Base-by-base conservation (phyloP, 2,329 filamentous ascomycete species). In the Ampelomyces quisqualis region DNA sequence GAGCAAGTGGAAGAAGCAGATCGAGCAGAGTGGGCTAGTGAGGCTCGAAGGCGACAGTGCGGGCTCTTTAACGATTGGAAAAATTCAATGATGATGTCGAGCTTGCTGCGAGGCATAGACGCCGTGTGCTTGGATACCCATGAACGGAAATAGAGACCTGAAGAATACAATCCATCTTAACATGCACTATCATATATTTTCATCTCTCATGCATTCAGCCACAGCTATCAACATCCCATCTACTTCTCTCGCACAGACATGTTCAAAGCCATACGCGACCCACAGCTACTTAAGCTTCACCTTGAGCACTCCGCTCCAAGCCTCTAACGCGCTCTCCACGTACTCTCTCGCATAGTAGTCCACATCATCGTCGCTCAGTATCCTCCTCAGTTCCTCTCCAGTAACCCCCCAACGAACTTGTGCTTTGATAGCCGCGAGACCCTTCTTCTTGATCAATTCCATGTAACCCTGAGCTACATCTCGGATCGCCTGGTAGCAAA, bases 1-100 rank as follows among this genome's bases (percentile, higher is more conserved):
- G 50, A 80, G 73, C 15, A 88, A 85, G 67, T 91, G 86, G 86
- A 84, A 82, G 67, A 89, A 85, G 73, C 81, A 79, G 64, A 72
- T 89, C 10, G 82, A 87, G 63, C 68, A 67, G 0, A 78, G 77
- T 1, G 77, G 76, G 0, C 71, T 66, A 2, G 46, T 70, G 32
- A 56, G 53, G 6, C 46, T 68, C 4, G 40, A 64, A 23, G 55
- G 51, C 18, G 55, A 30, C n/a, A n/a, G n/a, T n/a, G n/a, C n/a
- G n/a, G n/a, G n/a, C n/a, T n/a, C n/a, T n/a, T n/a, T n/a, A n/a
- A n/a, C n/a, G n/a, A n/a, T n/a, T n/a, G n/a, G n/a, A n/a, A n/a
- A n/a, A n/a, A n/a, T n/a, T n/a, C n/a, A n/a, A n/a, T n/a, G n/a
- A n/a, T n/a, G n/a, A n/a, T n/a, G n/a, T n/a, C n/a, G n/a, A n/a